phyloP scores from a whole-genome alignment of 2,329 filamentous ascomycete species.

The Botrytis paeoniae region DNA sequence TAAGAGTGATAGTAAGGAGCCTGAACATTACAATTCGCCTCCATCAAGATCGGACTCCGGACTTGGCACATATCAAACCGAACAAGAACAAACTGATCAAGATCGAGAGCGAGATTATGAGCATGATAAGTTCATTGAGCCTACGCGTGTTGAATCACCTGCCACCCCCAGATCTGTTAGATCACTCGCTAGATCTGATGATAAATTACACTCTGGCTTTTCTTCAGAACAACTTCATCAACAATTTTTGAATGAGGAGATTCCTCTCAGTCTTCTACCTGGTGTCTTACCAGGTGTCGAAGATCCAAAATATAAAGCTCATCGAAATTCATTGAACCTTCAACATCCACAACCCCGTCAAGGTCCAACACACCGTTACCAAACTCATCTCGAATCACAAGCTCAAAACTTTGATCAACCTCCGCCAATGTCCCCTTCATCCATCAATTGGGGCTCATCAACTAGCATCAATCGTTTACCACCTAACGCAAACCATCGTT shows the following conservation, averaged over 20 bases:
- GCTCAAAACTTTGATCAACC: constrained; percentile 63
- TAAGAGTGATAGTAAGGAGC: constrained; percentile 51
- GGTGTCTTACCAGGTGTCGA: constrained; percentile 39
- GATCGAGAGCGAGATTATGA: constrained; percentile 9
- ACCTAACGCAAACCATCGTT: constrained; percentile 54
- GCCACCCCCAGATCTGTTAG: constrained; percentile 1
- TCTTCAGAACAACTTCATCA: constrained; percentile 47
- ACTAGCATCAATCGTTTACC: constrained; percentile 52
- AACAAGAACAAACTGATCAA: constrained; percentile 13
- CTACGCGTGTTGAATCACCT: not conserved
- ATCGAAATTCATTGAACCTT: constrained; percentile 75
- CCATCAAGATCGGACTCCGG: constrained; percentile 79
- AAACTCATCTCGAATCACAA: constrained; percentile 69
- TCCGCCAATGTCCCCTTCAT: constrained; percentile 55
- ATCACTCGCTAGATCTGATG: constrained; percentile 43
- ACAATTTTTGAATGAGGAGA: constrained; percentile 31
- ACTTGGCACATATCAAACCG: constrained; percentile 51
- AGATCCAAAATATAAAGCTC: constrained; percentile 78
- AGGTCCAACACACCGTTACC: constrained; percentile 71
- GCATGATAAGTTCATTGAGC: constrained; percentile 5
- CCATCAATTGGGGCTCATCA: constrained; percentile 61
- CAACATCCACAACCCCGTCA: constrained; percentile 76
- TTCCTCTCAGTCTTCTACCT: constrained; percentile 33
- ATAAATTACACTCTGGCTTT: constrained; percentile 58
- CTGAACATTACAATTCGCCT: constrained; percentile 30